Conservation (phyloP, 108 stramenopile genomes). For the Halocafeteria seosinensis region DNA sequence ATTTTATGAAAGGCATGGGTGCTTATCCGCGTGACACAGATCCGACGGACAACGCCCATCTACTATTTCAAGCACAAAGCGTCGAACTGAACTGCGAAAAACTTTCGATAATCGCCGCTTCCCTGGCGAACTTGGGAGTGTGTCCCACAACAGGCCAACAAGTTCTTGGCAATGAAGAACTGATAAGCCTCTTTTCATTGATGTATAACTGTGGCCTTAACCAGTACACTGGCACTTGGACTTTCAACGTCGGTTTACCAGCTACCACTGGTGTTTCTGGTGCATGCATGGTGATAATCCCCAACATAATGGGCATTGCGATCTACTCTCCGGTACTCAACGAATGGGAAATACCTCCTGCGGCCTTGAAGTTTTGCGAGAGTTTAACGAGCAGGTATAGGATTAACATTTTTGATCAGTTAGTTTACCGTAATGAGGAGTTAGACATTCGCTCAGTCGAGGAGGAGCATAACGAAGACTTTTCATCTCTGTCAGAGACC, state of each 20-base stretch:
- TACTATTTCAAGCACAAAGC: conserved; percentile 1
- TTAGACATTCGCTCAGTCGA: too few relatives aligned
- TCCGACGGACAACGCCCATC: conserved; percentile 1
- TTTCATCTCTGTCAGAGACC: neutral
- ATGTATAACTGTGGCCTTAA: conserved; percentile 26
- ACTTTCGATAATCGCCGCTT: conserved; percentile 7
- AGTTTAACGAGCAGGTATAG: neutral
- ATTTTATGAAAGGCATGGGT: conserved; percentile 1
- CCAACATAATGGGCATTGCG: conserved; percentile 15
- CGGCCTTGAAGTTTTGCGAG: conserved; percentile 18
- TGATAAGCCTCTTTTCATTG: conserved; percentile 1
- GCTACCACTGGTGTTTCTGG: conserved; percentile 30
- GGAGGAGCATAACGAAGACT: neutral
- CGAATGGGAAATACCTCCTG: conserved; percentile 18
- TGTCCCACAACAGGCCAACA: conserved; percentile 3
- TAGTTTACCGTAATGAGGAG: neutral
- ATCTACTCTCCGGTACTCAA: conserved; percentile 25
- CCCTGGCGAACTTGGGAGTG: conserved; percentile 8
- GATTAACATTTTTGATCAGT: neutral
- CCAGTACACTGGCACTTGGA: conserved; percentile 22
- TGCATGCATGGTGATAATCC: conserved; percentile 21
- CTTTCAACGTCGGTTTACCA: conserved; percentile 26
- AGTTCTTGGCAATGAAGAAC: neutral
- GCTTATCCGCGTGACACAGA: neutral
- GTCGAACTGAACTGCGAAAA: conserved; percentile 5